Evolutionary conservation across 73 alveolate genomes (phyloP).

Genomic region (Paramecium biaurelia): DNA sequence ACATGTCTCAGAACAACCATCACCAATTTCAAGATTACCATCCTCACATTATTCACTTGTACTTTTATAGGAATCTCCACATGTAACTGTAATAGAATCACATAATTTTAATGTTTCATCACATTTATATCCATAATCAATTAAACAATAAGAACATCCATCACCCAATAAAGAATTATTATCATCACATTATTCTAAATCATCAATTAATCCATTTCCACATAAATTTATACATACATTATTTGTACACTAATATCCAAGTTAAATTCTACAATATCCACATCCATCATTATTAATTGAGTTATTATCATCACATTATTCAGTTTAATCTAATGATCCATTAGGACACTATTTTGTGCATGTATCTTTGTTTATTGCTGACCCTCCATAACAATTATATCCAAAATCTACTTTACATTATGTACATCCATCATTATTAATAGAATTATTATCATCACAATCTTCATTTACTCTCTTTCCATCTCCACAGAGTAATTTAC

Average conservation of each 20-base stretch:
- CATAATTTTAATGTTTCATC: not conserved
- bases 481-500: slow-evolving; percentile 67
- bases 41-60: slow-evolving; percentile 35
- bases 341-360: slow-evolving; percentile 31
- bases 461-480: slow-evolving; percentile 67
- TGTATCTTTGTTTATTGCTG: slow-evolving; percentile 33
- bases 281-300: slow-evolving; percentile 51
- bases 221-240: not conserved
- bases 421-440: slow-evolving; percentile 73
- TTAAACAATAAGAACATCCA: slow-evolving; percentile 42
- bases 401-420: slow-evolving; percentile 69
- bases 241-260: slow-evolving; percentile 50
- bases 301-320: slow-evolving; percentile 66
- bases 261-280: slow-evolving; percentile 8
- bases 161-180: slow-evolving; percentile 8
- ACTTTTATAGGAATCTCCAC: slow-evolving; percentile 51
- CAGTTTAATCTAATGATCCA: not conserved
- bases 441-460: slow-evolving; percentile 77
- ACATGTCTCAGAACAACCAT: slow-evolving; percentile 47
- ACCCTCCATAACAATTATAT: slow-evolving; percentile 68
- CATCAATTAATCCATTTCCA: slow-evolving; percentile 31
- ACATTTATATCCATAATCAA: slow-evolving; percentile 27
- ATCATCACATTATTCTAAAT: slow-evolving; percentile 47
- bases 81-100: not conserved
- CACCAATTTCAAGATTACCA: slow-evolving; percentile 42